Evolutionary conservation across 495 filamentous ascomycete genomes (phyloP).

Genomic region (Trichoderma gamsii): DNA sequence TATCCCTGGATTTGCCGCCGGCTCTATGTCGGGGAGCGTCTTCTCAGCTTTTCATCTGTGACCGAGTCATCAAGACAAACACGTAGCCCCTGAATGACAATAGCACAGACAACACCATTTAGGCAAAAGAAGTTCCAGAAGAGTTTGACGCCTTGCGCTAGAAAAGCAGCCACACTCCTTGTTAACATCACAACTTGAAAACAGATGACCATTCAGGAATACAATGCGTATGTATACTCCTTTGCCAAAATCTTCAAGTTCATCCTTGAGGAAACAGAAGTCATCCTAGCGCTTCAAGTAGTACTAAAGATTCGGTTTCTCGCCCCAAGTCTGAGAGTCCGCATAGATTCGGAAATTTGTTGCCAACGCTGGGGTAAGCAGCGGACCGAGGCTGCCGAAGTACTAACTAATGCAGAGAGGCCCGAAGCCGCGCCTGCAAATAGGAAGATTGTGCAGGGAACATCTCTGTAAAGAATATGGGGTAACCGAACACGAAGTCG

Average conservation of each 20-base stretch:
- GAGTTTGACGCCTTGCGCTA: neutral
- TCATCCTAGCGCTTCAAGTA: neutral
- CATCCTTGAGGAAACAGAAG: neutral
- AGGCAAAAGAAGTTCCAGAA: neutral
- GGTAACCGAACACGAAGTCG: neutral
- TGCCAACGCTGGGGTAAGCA: neutral
- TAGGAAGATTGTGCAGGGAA: neutral
- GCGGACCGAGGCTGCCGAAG: conserved; percentile 4
- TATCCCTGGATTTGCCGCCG: neutral
- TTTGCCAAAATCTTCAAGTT: neutral
- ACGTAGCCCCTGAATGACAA: neutral
- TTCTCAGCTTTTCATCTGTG: neutral
- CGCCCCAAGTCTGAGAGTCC: neutral
- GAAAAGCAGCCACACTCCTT: neutral
- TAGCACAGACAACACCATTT: neutral
- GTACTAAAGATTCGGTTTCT: neutral
- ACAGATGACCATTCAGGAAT: neutral
- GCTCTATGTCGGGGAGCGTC: neutral
- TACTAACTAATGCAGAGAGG: neutral
- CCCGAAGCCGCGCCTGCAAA: neutral
- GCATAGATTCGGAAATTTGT: neutral
- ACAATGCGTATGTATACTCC: neutral
- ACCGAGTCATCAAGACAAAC: neutral
- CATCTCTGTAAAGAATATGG: neutral
- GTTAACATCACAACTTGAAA: neutral